These are phyloP conservation scores for Tulasnella sp. DNA, from an alignment of 768 basidiomycete species.

Conservation along the genomic window DNA sequence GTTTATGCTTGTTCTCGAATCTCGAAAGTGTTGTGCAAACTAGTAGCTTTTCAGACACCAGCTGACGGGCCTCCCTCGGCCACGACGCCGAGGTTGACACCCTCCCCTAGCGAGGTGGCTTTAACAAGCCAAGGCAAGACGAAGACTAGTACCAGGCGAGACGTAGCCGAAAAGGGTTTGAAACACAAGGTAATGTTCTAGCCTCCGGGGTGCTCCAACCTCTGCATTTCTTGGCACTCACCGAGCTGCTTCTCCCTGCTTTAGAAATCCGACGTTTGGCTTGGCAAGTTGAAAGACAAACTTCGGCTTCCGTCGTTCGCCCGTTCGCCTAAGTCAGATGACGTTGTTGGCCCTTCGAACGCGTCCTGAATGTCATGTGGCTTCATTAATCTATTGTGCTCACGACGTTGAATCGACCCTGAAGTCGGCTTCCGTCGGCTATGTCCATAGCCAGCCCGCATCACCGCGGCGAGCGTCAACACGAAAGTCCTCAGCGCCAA, in stretches of 20 bases:
- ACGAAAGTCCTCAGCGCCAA: background rate
- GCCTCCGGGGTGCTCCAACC: background rate
- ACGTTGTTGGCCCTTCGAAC: background rate
- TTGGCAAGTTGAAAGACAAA: background rate
- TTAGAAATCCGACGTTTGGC: background rate
- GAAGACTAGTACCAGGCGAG: background rate
- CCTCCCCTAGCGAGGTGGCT: background rate
- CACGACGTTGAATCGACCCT: too few species aligned
- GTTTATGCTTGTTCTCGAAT: too few species aligned
- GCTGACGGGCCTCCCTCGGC: background rate
- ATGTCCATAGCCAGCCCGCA: too few species aligned
- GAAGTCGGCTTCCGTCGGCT: too few species aligned
- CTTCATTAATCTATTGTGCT: too few species aligned
- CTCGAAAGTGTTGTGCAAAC: background rate
- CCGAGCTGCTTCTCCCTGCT: background rate
- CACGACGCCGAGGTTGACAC: background rate
- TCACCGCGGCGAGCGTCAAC: too few species aligned
- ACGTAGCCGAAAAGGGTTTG: too few species aligned
- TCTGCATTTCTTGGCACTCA: background rate
- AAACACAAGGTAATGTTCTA: background rate
- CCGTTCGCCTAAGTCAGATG: background rate
- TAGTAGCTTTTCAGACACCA: background rate
- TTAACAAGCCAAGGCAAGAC: background rate
- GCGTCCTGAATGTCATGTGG: background rate
- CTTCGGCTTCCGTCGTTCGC: background rate